These are phyloP conservation scores for Colletotrichum abscissum DNA, from an alignment of 2,329 filamentous ascomycete species.

Conservation along the genomic window DNA sequence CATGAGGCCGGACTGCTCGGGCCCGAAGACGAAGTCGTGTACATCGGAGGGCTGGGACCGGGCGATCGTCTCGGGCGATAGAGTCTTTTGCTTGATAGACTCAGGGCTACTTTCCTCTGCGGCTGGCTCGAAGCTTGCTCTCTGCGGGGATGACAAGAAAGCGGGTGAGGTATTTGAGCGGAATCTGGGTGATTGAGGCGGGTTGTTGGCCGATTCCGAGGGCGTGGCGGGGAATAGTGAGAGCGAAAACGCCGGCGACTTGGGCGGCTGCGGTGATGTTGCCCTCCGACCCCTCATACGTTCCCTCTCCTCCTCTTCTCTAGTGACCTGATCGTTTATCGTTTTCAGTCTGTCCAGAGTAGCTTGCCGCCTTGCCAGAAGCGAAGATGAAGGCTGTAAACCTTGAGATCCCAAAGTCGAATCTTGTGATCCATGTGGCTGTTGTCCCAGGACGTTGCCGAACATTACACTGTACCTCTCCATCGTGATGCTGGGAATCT, in stretches of 20 bases:
- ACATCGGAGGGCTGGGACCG: neutral
- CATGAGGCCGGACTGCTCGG: conserved; percentile 49
- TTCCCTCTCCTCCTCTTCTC: conserved; percentile 49
- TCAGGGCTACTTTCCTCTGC: neutral
- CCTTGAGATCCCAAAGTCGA: conserved; percentile 38
- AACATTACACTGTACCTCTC: conserved; percentile 98
- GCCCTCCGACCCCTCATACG: conserved; percentile 52
- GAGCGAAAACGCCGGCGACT: conserved; percentile 43
- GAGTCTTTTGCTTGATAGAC: neutral
- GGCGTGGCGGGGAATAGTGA: conserved; percentile 56
- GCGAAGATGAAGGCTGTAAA: conserved; percentile 44
- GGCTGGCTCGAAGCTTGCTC: conserved; percentile 45
- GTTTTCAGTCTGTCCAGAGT: conserved; percentile 68
- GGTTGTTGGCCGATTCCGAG: conserved; percentile 36
- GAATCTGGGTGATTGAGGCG: conserved; percentile 50
- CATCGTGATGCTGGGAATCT: conserved; percentile 83
- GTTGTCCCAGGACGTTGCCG: conserved; percentile 72
- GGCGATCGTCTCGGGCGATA: neutral
- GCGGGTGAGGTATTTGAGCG: conserved; percentile 69
- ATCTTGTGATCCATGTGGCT: conserved; percentile 45
- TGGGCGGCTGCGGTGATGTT: conserved; percentile 59
- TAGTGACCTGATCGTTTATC: conserved; percentile 57
- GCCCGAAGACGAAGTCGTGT: conserved; percentile 43
- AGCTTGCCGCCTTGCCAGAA: conserved; percentile 69
- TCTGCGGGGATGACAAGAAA: conserved; percentile 55